Base-by-base conservation (phyloP, 192 early-diverging fungal genomes). In the Mortierella antarctica region DNA sequence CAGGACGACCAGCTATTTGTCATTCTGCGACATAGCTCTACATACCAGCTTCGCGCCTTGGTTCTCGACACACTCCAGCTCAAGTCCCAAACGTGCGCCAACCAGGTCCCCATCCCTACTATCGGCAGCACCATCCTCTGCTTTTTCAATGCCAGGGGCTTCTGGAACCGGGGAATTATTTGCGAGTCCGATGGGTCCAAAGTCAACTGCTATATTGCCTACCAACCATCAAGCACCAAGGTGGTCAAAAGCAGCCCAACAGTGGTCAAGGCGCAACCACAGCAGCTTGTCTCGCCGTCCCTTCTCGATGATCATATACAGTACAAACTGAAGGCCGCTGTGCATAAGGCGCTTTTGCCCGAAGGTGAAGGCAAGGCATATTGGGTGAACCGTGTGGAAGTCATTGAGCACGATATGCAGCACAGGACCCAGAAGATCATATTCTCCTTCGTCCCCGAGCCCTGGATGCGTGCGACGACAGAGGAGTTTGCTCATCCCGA, bases 401-500 rank as follows among this genome's bases (percentile, higher is more conserved):
- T 80, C 17, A 49, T 67, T 14, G 60, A 68, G 31, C 70, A 80
- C 21, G 52, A 80, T 44, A 5, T 68, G 10, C 23, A n/a, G n/a
- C 31, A 59, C 0, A 72, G 31, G 20, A 63, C 77, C 1, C 52
- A 63, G 21, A 47, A 47, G 4, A 31, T 80, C 9, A 62, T 80
- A 1, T 80, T 80, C 53, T 80, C 77, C 5, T 80, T 80, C 13
- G 64, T 80, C 13, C 77, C 77, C 1, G 77, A 80, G 48, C 77
- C 77, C 5, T 80, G 77, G 77, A 80, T 80, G 77, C 77, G 77
- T 9, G 65, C 66, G 15, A 72, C 70, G 41, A 80, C 77, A 8
- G 52, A 15, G 8, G 77, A 80, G 7, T 68, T 71, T 5, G 65
- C 56, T 1, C 58, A 72, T 7, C 77, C 77, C 5, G 77, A 80